phyloP scores from a whole-genome alignment of 257 asterid genomes.

The Eucommia ulmoides region DNA sequence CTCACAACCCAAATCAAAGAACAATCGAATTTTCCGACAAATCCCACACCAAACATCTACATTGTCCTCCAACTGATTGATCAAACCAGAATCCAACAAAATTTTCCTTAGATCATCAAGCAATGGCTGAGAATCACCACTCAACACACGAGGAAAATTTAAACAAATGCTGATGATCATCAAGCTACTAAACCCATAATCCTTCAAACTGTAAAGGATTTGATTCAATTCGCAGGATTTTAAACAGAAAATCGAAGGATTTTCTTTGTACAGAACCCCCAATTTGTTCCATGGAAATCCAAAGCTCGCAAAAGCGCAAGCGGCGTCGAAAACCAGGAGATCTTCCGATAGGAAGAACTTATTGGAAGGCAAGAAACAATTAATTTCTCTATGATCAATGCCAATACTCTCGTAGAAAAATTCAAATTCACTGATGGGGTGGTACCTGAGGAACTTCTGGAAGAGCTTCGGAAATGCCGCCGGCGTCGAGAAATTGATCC shows the following conservation, averaged over 20 bases:
- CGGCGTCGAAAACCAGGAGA: slow-evolving; percentile 29
- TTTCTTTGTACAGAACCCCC: slow-evolving; percentile 31
- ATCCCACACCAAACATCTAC: slow-evolving; percentile 36
- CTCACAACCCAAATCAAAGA: slow-evolving; percentile 51
- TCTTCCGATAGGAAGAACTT: slow-evolving; percentile 34
- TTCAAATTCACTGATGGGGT: slow-evolving; percentile 55
- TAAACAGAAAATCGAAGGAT: slow-evolving; percentile 11
- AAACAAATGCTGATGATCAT: slow-evolving; percentile 40
- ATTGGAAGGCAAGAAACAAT: slow-evolving; percentile 13
- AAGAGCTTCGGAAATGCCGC: slow-evolving; percentile 17
- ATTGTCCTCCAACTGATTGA: slow-evolving; percentile 23
- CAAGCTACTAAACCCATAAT: slow-evolving; percentile 29
- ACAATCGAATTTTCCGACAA: slow-evolving; percentile 35
- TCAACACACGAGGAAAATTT: slow-evolving; percentile 36
- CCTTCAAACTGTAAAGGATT: slow-evolving; percentile 24
- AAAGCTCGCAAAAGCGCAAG: slow-evolving; percentile 35
- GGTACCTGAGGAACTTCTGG: slow-evolving; percentile 48
- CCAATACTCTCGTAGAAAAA: slow-evolving; percentile 62
- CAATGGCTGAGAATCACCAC: slow-evolving; percentile 13
- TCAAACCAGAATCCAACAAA: slow-evolving; percentile 34
- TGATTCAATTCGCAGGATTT: slow-evolving; percentile 15
- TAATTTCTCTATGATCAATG: slow-evolving; percentile 11
- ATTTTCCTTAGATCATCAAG: slow-evolving; percentile 33
- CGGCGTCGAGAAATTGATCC: slow-evolving; percentile 25
- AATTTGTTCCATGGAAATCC: slow-evolving; percentile 60